Percentiles rank a stretch among this genome's conserved stretches.
These are phyloP conservation scores for Mycena rosella DNA, from an alignment of 768 basidiomycete species.

Conservation along the genomic window DNA sequence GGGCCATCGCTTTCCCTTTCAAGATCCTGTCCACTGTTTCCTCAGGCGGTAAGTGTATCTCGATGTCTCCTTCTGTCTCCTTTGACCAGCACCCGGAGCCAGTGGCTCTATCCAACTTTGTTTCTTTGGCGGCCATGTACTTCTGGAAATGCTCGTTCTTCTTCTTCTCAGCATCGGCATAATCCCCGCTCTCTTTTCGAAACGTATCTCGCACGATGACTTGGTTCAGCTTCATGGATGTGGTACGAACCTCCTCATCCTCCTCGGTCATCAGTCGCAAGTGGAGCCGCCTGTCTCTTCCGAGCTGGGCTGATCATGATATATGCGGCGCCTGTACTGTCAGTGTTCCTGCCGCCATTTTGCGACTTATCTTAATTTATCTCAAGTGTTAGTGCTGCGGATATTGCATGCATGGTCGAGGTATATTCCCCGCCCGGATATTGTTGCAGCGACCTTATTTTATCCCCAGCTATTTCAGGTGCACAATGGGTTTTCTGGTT, in stretches of 20 bases:
- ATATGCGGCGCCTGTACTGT: no score
- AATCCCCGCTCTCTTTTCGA: background rate
- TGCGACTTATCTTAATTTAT: background rate
- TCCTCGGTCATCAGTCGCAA: conserved; percentile 12
- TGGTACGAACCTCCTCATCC: conserved; percentile 15
- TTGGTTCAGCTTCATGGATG: conserved; percentile 32
- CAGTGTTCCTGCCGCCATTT: background rate
- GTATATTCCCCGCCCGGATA: background rate
- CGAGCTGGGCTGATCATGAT: background rate
- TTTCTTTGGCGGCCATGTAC: background rate
- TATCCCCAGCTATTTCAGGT: background rate
- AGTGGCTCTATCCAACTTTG: background rate
- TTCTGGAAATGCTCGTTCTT: background rate
- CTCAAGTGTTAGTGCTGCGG: background rate
- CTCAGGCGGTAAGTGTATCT: background rate
- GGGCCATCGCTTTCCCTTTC: no score
- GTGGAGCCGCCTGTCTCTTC: background rate
- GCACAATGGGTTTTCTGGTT: background rate
- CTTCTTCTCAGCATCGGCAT: background rate
- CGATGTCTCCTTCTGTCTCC: no score
- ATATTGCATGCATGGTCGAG: background rate
- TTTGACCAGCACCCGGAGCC: background rate
- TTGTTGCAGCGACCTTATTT: background rate
- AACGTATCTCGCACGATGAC: conserved; percentile 7
- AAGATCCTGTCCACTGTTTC: background rate